Base-by-base conservation (phyloP, 441 rosid genomes). In the Arabidopsis lyrata region DNA sequence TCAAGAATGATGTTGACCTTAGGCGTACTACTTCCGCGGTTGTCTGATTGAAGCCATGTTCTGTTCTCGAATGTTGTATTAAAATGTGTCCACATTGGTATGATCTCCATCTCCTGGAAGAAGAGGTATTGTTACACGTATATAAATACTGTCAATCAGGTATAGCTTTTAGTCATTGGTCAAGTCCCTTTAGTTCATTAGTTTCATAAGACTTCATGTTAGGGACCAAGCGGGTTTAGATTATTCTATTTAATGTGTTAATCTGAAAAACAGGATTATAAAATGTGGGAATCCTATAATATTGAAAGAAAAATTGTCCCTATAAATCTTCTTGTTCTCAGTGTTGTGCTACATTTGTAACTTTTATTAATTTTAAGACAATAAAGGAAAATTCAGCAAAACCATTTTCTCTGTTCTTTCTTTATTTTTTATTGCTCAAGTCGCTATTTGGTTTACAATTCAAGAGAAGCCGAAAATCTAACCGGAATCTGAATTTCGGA, bases 11-110 rank as follows among this genome's bases (percentile, higher is more conserved):
- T 11, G 77, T 82, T 55, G 92, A 90, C 82, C 86, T 82, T 49
- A 93, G 97, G 2, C 93, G 99, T 1, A 91, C 98, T 50, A 64
- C 99, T 63, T 95, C 99, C 49, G 90, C 97, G 0, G 86, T 87
- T 74, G 86, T 80, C 52, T 95, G 90, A 90, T 47, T 58, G 57
- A 50, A 72, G 24, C 35, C 36, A 11, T 55, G 55, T 52, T 29
- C 64, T 32, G 69, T 56, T 48, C 59, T 45, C 27, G 8, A 35
- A 41, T 50, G 73, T 56, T 56, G 79, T 54, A 31, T 31, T 36
- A 61, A 39, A 42, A 60, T 75, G 70, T 76, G 64, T 18, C 39
- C 54, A 69, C 52, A 27, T 31, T 64, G 61, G 66, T 70, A 72
- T 64, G 48, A 32, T 56, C 54, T 70, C 48, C 47, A 64, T 58